Evolutionary conservation across 208 protist genomes (phyloP), one percentile per base, ranked within the genome.

Genomic region (Leishmania major): DNA sequence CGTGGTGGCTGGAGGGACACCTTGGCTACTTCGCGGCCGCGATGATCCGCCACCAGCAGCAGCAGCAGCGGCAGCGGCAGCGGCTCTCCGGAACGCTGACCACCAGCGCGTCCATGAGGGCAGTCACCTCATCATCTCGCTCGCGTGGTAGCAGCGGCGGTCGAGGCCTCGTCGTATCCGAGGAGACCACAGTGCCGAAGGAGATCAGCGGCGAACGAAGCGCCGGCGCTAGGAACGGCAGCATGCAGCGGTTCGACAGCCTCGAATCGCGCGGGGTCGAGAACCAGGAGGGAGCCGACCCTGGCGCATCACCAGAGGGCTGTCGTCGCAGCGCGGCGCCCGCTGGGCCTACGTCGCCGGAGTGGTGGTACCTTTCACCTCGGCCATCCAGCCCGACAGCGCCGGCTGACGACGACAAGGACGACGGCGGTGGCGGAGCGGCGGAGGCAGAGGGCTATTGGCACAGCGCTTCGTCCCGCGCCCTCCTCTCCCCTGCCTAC

Each of bases 1-100:
- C 88, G 81, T 79, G 75, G 59, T 94, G 83, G 82, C 82, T 96
- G 45, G 90, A 96, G 72, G 74, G 79, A 11, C 84, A 94, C 72
- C 86, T 94, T 19, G 75, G 80, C 73, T 53, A 84, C 81, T 88
- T 88, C 62, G 79, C 83, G 0, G 60, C 73, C 55, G 22, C 57
- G 8, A 19, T n/a, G 37, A 25, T 35, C 57, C 53, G 1, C 40
- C 40, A 43, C 40, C 40, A 43, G 3, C 40, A 43, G 40, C 40
- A 43, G 40, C 40, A 74, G 45, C 70, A 77, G 60, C 49, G 51
- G 51, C 70, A 77, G 60, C 49, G 51, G 51, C 60, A 51, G 43
- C 75, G 43, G 17, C 57, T 7, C 71, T 43, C 71, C 51, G 25
- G 19, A n/a, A 45, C 73, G 0, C 73, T 64, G n/a, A 62, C 10